Conservation (phyloP, 169 alveolate genomes). For the Plasmodium chabaudi region DNA sequence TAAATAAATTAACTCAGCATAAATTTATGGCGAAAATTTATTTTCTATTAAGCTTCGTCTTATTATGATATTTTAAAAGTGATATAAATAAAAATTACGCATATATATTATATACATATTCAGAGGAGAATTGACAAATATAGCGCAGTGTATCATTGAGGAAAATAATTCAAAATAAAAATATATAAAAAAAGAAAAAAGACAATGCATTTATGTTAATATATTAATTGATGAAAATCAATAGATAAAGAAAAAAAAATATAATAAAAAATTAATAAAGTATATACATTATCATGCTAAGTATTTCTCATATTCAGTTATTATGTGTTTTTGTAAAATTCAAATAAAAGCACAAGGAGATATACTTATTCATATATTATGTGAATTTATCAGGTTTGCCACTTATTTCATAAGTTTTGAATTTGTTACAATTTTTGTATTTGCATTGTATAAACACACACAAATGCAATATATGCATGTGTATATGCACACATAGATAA, state of each 20-base stretch:
- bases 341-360: no score
- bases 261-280: no score
- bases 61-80: neutral
- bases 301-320: no score
- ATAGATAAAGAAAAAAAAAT: neutral
- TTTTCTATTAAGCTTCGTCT: slow-evolving; percentile 10
- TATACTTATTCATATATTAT: no score
- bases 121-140: neutral
- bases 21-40: neutral
- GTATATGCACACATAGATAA: no score
- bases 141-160: neutral
- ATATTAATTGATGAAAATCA: neutral
- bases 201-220: neutral
- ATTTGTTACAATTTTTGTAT: no score
- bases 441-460: no score
- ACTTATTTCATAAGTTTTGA: no score
- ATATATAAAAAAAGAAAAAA: neutral
- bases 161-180: neutral
- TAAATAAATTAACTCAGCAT: neutral
- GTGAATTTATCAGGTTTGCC: no score
- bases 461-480: no score
- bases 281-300: no score
- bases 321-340: no score
- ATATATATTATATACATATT: neutral
- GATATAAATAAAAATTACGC: neutral